Conservation (phyloP, 1,139 yeast genomes). For the Yamadazyma conglobata region DNA sequence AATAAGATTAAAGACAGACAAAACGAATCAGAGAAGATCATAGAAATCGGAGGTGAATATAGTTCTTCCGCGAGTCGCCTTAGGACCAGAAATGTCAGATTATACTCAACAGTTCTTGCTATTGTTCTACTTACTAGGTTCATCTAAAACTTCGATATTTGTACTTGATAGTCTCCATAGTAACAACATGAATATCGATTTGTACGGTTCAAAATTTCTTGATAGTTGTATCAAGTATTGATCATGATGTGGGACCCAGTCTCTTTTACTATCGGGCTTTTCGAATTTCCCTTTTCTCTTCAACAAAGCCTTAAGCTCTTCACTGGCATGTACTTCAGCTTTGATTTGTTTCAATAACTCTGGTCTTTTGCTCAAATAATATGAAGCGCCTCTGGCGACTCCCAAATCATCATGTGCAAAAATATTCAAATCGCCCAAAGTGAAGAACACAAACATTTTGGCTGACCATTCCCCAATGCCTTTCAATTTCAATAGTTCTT, state of each 20-base stretch:
- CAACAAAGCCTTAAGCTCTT: slow-evolving; percentile 25
- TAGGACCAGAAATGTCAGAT: neutral
- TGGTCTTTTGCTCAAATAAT: slow-evolving; percentile 58
- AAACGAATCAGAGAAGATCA: slow-evolving; percentile 17
- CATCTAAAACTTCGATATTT: slow-evolving; percentile 47
- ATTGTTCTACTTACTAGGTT: slow-evolving; percentile 9
- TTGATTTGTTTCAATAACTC: slow-evolving; percentile 43
- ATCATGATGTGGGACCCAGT: slow-evolving; percentile 63
- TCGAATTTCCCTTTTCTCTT: slow-evolving; percentile 38
- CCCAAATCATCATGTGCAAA: slow-evolving; percentile 83
- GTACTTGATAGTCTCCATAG: slow-evolving; percentile 71
- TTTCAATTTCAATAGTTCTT: slow-evolving; percentile 56
- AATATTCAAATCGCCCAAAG: slow-evolving; percentile 61
- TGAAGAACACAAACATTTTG: slow-evolving; percentile 78
- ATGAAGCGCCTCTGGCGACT: slow-evolving; percentile 73
- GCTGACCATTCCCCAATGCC: slow-evolving; percentile 94
- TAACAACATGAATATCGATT: slow-evolving; percentile 65
- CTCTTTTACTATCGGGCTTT: slow-evolving; percentile 41
- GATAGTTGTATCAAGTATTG: slow-evolving; percentile 56
- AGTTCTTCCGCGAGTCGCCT: slow-evolving; percentile 1
- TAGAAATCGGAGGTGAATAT: slow-evolving; percentile 36
- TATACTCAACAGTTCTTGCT: neutral
- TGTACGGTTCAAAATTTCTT: slow-evolving; percentile 59
- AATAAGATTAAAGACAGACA: slow-evolving; percentile 24
- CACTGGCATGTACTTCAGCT: slow-evolving; percentile 26